phyloP scores from a whole-genome alignment of 176 grass and related monocot genomes.

The Lolium multiflorum region DNA sequence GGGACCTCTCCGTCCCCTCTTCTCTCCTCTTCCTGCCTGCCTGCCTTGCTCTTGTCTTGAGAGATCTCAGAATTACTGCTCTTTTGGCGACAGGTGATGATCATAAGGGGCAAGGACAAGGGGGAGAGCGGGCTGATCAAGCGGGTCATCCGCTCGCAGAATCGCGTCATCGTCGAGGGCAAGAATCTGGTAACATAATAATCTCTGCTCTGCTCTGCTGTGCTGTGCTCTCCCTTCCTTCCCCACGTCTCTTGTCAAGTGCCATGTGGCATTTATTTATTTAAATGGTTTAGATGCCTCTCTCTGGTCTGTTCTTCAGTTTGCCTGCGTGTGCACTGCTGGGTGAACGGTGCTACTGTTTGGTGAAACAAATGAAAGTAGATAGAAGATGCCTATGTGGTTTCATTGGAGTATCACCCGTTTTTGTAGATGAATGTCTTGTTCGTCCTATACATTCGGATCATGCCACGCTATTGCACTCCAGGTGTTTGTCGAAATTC shows the following conservation, averaged over 20 bases:
- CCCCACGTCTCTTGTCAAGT: not conserved
- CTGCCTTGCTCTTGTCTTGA: not conserved
- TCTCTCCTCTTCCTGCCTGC: not conserved
- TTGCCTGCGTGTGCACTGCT: not conserved
- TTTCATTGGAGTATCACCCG: not conserved
- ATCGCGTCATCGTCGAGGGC: slow-evolving; percentile 90
- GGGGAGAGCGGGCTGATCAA: slow-evolving; percentile 86
- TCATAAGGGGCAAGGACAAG: slow-evolving; percentile 92
- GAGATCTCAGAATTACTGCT: not conserved
- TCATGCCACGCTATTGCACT: not conserved
- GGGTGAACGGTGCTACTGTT: not conserved
- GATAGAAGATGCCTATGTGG: not conserved
- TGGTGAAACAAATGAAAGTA: not conserved
- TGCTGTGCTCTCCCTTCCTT: not conserved
- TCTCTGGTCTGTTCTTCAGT: not conserved
- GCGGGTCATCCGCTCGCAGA: slow-evolving; percentile 91
- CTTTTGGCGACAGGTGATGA: slow-evolving; percentile 68
- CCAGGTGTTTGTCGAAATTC: slow-evolving; percentile 16
- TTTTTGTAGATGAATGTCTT: not conserved
- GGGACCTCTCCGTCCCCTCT: not conserved
- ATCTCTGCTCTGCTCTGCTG: not conserved
- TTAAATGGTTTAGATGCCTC: too few species aligned
- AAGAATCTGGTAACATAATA: slow-evolving; percentile 77
- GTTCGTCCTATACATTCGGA: not conserved
- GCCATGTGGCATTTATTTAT: not conserved